Percentiles rank a stretch among this genome's conserved stretches.
Conservation (phyloP, 2,329 filamentous ascomycete genomes). For the Akanthomyces muscarius region DNA sequence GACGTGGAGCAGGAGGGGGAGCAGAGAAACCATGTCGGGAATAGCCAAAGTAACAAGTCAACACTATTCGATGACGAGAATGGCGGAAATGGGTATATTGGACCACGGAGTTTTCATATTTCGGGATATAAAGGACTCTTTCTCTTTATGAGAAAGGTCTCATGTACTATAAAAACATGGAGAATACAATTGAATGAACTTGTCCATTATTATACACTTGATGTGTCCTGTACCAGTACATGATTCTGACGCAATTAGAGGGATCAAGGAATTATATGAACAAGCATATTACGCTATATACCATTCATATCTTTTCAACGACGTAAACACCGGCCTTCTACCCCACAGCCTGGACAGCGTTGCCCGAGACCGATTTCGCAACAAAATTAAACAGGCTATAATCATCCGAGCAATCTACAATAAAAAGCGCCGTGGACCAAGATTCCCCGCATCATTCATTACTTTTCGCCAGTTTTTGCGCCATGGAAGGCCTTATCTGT, state of each 20-base stretch:
- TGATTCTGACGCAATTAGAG: not conserved
- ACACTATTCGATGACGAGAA: not conserved
- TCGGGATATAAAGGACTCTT: slow-evolving; percentile 1
- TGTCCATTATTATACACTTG: not conserved
- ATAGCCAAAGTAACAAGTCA: not conserved
- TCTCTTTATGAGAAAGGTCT: not conserved
- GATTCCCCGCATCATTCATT: slow-evolving; percentile 4
- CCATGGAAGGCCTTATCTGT: not conserved
- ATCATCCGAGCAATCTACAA: slow-evolving; percentile 4
- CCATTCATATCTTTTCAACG: slow-evolving; percentile 1
- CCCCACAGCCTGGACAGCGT: slow-evolving; percentile 3
- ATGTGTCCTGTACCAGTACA: too few relatives aligned
- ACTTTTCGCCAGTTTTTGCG: slow-evolving; percentile 11
- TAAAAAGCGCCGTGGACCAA: slow-evolving; percentile 6
- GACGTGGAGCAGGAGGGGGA: not conserved
- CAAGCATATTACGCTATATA: slow-evolving; percentile 7
- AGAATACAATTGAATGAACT: not conserved
- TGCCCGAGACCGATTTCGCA: not conserved
- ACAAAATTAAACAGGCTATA: slow-evolving; percentile 11
- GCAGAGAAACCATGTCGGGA: not conserved
- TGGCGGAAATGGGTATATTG: slow-evolving; percentile 7
- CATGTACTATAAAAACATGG: slow-evolving; percentile 5
- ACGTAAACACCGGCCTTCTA: not conserved
- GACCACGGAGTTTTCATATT: slow-evolving; percentile 12
- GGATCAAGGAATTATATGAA: not conserved